phyloP scores from a whole-genome alignment of 805 yeast species.

The Zygosaccharomyces pseudorouxii region DNA sequence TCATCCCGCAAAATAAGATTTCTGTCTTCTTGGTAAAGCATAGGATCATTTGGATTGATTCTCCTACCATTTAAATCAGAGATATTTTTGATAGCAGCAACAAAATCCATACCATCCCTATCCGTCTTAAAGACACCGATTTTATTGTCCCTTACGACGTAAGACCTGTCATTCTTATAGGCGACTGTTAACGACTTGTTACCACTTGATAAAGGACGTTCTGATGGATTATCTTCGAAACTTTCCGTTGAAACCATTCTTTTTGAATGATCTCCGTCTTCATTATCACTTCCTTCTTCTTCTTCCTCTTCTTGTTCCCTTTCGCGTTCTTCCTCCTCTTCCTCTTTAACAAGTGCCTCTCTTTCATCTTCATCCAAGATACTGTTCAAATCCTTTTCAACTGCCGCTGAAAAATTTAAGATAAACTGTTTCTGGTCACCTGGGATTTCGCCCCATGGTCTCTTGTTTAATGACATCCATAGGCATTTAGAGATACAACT shows the following conservation, averaged over 20 bases:
- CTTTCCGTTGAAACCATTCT: slow-evolving; percentile 20
- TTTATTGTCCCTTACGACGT: slow-evolving; percentile 71
- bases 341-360: slow-evolving; percentile 1
- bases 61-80: slow-evolving; percentile 46
- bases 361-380: slow-evolving; percentile 26
- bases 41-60: slow-evolving; percentile 56
- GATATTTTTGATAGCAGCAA: slow-evolving; percentile 63
- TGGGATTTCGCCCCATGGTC: slow-evolving; percentile 43
- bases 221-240: slow-evolving; percentile 15
- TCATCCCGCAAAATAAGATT: slow-evolving; percentile 61
- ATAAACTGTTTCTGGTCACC: slow-evolving; percentile 52
- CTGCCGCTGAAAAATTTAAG: slow-evolving; percentile 46
- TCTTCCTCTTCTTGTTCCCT: slow-evolving; percentile 35
- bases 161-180: slow-evolving; percentile 63
- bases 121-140: slow-evolving; percentile 74
- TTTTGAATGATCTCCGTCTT: slow-evolving; percentile 34
- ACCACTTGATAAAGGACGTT: slow-evolving; percentile 28
- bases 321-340: slow-evolving; percentile 31
- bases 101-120: slow-evolving; percentile 45
- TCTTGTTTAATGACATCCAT: slow-evolving; percentile 57
- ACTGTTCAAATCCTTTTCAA: slow-evolving; percentile 37
- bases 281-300: slow-evolving; percentile 33
- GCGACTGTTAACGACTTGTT: slow-evolving; percentile 73
- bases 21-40: slow-evolving; percentile 75
- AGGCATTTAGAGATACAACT: slow-evolving; percentile 44